phyloP scores from a whole-genome alignment of 169 alveolate species.

The Plasmodium gaboni region DNA sequence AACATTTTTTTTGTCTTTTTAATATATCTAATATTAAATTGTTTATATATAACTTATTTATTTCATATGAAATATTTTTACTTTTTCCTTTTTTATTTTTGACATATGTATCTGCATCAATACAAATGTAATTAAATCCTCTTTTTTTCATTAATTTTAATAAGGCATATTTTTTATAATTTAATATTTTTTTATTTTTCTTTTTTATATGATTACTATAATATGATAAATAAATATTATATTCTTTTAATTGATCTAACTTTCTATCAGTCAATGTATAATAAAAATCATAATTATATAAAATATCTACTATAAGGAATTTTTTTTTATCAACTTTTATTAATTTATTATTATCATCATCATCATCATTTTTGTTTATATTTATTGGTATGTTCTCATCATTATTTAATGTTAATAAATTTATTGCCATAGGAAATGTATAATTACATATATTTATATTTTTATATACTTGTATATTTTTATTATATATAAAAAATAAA shows the following conservation, averaged over 20 bases:
- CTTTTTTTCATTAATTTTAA: slow-evolving; percentile 25
- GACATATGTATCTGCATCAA: slow-evolving; percentile 63
- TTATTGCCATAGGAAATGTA: slow-evolving; percentile 59
- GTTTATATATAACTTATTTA: slow-evolving; percentile 45
- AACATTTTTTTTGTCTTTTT: slow-evolving; percentile 33
- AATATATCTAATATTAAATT: slow-evolving; percentile 55
- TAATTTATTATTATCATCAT: not conserved
- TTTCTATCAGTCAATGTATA: slow-evolving; percentile 23
- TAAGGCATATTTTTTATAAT: slow-evolving; percentile 45
- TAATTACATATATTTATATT: slow-evolving; percentile 51
- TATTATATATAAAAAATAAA: slow-evolving; percentile 21
- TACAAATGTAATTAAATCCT: slow-evolving; percentile 60
- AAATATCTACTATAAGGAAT: slow-evolving; percentile 48
- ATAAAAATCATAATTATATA: slow-evolving; percentile 59
- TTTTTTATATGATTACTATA: slow-evolving; percentile 57
- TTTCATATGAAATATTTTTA: slow-evolving; percentile 7
- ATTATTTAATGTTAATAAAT: slow-evolving; percentile 48
- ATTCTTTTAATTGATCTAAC: slow-evolving; percentile 12
- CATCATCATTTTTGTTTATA: not conserved
- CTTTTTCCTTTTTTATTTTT: slow-evolving; percentile 59
- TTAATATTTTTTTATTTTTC: slow-evolving; percentile 39
- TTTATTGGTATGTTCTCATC: not conserved
- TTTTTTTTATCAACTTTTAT: slow-evolving; percentile 33
- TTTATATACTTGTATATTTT: slow-evolving; percentile 43
- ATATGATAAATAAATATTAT: slow-evolving; percentile 32